These are phyloP conservation scores for Ceratocystis albifundus DNA, from an alignment of 2,329 filamentous ascomycete genomes.

Conservation along the genomic window DNA sequence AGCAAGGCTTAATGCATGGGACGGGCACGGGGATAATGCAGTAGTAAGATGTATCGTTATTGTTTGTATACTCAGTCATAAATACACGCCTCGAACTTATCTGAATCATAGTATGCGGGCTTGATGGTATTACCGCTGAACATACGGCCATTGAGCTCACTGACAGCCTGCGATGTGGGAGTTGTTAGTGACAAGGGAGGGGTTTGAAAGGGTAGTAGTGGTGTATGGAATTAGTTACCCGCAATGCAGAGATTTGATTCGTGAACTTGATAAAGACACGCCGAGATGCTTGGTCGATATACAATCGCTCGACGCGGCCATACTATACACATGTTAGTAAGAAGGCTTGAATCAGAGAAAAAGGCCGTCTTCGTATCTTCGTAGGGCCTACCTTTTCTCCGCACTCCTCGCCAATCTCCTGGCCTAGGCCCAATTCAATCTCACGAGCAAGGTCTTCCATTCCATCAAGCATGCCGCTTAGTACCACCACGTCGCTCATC, in stretches of 20 bases:
- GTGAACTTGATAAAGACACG: constrained; percentile 92
- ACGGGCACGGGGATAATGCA: not conserved
- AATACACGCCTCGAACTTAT: constrained; percentile 65
- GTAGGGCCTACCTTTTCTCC: constrained; percentile 52
- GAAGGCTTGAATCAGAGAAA: not conserved
- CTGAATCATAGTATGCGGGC: constrained; percentile 71
- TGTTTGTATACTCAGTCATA: constrained; percentile 31
- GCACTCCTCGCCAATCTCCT: constrained; percentile 94
- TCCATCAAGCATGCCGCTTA: constrained; percentile 75
- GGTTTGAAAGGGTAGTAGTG: not conserved
- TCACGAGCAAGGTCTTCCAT: constrained; percentile 68
- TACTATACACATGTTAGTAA: constrained; percentile 43
- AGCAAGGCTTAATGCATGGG: not conserved
- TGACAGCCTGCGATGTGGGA: constrained; percentile 56
- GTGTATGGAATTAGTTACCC: constrained; percentile 48
- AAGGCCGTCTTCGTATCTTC: not conserved
- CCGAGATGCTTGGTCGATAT: constrained; percentile 52
- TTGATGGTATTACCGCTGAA: constrained; percentile 79
- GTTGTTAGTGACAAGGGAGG: not conserved
- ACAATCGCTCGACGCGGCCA: constrained; percentile 68
- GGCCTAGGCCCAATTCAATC: constrained; percentile 62
- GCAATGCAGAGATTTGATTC: constrained; percentile 67
- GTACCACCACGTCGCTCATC: constrained; percentile 72
- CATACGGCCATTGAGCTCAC: constrained; percentile 72
- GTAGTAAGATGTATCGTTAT: not conserved